Evolutionary conservation across 2,329 filamentous ascomycete species (phyloP), one percentile per base, ranked within the genome.

Genomic region (Aspergillus uvarum): DNA sequence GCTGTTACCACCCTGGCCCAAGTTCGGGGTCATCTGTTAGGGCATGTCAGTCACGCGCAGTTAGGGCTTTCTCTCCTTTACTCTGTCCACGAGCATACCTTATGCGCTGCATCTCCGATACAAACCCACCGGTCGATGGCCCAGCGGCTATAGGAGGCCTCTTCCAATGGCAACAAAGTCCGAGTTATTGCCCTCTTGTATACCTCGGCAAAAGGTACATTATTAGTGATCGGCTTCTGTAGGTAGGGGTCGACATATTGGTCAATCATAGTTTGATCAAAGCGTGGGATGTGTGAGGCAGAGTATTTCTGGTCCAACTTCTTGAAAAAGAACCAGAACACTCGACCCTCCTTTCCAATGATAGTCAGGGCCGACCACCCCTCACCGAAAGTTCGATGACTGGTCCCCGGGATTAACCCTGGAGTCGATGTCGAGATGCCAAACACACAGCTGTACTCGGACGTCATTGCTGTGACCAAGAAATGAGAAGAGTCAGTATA

Each of bases 391-490:
- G 55, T 59, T 6, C 49, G 49, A 8, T 59, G 53, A 14, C 22
- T 49, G 11, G 56, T 26, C 22, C 58, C 49, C 3, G 50, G 31
- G 0, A 6, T 11, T 3, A 63, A 5, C 4, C 71, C 26, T 12
- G 56, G 50, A 2, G 50, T 54, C 16, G 56, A 51, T 0, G 56
- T 42, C 2, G 58, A 60, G 16, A 63, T 64, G n/a, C 63, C 63
- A 51, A 63, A 64, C 1, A 63, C 51, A 24, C 60, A 64, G 12
- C 29, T 19, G 32, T 64, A 63, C 14, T 63, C 58, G 14, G 56
- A 54, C 6, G 47, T 59, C 56, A 63, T 55, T 21, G 4, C 21
- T 56, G 4, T 35, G 26, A 10, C 0, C 14, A 16, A 35, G 12
- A 16, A 35, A 4, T 35, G 2, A 35, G 11, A 35, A 12, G 11